A percentile compares a stretch with the other conserved stretches of the same genome.
Evolutionary conservation across 164 flowering plant genomes (phyloP).

Genomic region (Annona squamosa): DNA sequence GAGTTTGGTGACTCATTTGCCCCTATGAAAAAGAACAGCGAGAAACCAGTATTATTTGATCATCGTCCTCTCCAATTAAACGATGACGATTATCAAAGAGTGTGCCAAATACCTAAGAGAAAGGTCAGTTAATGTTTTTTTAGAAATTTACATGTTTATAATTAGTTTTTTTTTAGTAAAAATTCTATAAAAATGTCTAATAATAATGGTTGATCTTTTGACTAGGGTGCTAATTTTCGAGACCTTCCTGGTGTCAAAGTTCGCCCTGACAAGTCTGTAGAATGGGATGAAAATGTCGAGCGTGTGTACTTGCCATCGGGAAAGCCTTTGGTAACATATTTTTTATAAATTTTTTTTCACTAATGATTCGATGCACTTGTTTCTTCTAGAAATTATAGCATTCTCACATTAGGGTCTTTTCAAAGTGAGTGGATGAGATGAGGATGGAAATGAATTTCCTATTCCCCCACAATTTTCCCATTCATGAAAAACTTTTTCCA

Average conservation of each 20-base stretch:
- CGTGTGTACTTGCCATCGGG: slow-evolving; percentile 44
- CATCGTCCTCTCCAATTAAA: slow-evolving; percentile 60
- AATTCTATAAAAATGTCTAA: background rate
- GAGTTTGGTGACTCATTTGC: slow-evolving; percentile 23
- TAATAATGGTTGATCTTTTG: background rate
- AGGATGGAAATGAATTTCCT: too few species aligned
- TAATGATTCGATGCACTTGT: too few species aligned
- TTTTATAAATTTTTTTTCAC: too few species aligned
- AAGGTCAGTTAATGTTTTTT: slow-evolving; percentile 43
- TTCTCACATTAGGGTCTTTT: too few species aligned
- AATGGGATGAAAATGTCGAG: slow-evolving; percentile 42
- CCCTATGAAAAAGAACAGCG: background rate
- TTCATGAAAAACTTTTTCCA: too few species aligned
- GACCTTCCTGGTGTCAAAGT: slow-evolving; percentile 67
- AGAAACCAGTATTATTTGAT: slow-evolving; percentile 33
- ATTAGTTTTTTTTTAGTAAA: background rate
- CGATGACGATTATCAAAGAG: slow-evolving; percentile 61
- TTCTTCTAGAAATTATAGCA: too few species aligned
- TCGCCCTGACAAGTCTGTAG: slow-evolving; percentile 42
- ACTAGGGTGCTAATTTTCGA: slow-evolving; percentile 76
- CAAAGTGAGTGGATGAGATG: too few species aligned
- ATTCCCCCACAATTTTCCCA: too few species aligned
- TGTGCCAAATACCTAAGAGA: slow-evolving; percentile 51
- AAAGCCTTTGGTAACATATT: slow-evolving; percentile 56
- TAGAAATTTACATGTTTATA: background rate